Base-by-base conservation (phyloP, 257 asterid species). In the Rhazya stricta region DNA sequence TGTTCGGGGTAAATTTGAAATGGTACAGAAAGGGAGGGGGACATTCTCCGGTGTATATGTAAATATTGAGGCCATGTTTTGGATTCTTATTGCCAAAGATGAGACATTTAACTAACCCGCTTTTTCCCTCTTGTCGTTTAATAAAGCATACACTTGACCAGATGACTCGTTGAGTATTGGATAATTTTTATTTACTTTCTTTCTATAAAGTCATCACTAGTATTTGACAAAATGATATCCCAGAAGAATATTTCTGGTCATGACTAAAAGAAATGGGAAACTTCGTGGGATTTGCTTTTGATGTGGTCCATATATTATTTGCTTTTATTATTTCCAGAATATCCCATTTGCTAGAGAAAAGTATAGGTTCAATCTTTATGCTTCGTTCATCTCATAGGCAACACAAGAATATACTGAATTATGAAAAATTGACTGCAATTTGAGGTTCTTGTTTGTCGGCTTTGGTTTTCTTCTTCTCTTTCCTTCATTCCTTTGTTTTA, bases 51-150 rank as follows among this genome's bases (percentile, higher is more conserved):
- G 36, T 34, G 71, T 36, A 2, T 32, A 21, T 23, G 51, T 76
- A 39, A 9, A 12, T 56, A 34, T 25, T n/a, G 48, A 72, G 25
- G 53, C 9, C 16, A 54, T 39, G 27, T 50, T 69, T 69, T 48
- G 29, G 70, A 78, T 72, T 63, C 43, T 50, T 65, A 48, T 76
- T 27, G 36, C 76, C 23, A 65, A 75, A 41, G 63, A 76, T 72
- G 78, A 58, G 87, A 83, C 84, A 75, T 76, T 67, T 42, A 74
- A 84, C 56, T 86, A 82, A 81, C 81, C 69, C 45, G 45, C 46
- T 3, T 65, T 66, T 43, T 34, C 61, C n/a, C 68, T 56, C 56
- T 80, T 86, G 91, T 84, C 87, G 78, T 82, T 77, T 76, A 57
- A 74, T 72, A 77, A 71, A 50, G 50, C 51, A 45, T n/a, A n/a